Percentiles rank a stretch among this genome's conserved stretches.
phyloP scores from a whole-genome alignment of 345 rosid species.

The Hibiscus mutabilis region DNA sequence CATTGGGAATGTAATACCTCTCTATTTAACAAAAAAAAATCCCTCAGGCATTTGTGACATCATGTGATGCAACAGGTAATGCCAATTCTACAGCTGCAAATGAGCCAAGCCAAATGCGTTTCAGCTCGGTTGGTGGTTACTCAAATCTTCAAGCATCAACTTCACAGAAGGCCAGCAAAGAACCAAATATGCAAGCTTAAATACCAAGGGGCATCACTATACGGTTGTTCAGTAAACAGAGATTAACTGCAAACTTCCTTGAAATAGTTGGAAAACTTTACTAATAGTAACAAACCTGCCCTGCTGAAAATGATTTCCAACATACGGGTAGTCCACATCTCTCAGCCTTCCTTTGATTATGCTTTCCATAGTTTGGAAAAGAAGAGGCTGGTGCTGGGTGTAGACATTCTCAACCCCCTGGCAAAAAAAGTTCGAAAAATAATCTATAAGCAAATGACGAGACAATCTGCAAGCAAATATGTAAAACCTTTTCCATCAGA shows the following conservation, averaged over 20 bases:
- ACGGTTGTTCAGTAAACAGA: constrained; percentile 1
- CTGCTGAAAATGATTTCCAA: constrained; percentile 93
- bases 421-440: not conserved
- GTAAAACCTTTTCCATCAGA: constrained; percentile 20
- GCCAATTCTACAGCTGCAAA: not conserved
- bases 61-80: not conserved
- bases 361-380: constrained; percentile 93
- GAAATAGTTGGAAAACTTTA: not conserved
- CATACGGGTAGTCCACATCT: constrained; percentile 91
- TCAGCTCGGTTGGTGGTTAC: not conserved
- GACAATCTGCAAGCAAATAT: constrained; percentile 1
- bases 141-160: constrained; percentile 4
- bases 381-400: constrained; percentile 97
- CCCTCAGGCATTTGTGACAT: not conserved
- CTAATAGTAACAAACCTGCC: constrained; percentile 54
- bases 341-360: constrained; percentile 80
- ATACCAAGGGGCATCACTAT: not conserved
- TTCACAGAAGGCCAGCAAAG: not conserved
- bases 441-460: not conserved
- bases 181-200: not conserved
- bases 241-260: not conserved
- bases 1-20: too few relatives aligned
- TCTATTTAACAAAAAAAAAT: not conserved
- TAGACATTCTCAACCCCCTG: constrained; percentile 98
- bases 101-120: not conserved